Conservation (phyloP, 2,329 filamentous ascomycete genomes). For the Pestalotiopsis sp. region DNA sequence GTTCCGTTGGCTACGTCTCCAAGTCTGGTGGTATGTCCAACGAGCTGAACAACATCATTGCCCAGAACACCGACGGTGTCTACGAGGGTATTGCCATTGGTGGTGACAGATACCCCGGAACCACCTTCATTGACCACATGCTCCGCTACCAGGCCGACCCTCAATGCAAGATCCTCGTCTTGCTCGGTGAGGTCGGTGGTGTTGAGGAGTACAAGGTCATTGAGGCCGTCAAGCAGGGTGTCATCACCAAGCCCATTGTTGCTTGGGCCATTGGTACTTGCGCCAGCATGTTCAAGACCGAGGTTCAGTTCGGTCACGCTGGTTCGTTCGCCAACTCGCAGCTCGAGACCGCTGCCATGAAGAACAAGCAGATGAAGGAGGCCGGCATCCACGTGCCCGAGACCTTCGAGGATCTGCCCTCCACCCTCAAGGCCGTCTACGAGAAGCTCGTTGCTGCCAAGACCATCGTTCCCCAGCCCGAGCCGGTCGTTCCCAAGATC, state of each 20-base stretch:
- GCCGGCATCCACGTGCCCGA: slow-evolving; percentile 93
- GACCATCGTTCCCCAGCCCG: slow-evolving; percentile 80
- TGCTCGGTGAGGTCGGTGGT: slow-evolving; percentile 98
- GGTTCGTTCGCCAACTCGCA: slow-evolving; percentile 99
- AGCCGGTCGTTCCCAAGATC: slow-evolving; percentile 97
- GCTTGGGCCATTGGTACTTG: slow-evolving; percentile 99
- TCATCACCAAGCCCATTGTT: slow-evolving; percentile 97
- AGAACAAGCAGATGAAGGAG: slow-evolving; percentile 97
- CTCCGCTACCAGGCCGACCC: slow-evolving; percentile 96
- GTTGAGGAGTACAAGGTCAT: slow-evolving; percentile 99
- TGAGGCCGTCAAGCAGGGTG: slow-evolving; percentile 91
- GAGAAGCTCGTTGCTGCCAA: slow-evolving; percentile 83
- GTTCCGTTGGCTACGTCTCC: slow-evolving; percentile 98
- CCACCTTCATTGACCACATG: slow-evolving; percentile 98
- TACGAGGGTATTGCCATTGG: slow-evolving; percentile 99
- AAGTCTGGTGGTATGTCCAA: slow-evolving; percentile 99
- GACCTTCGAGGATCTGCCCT: slow-evolving; percentile 94
- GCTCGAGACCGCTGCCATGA: slow-evolving; percentile 92
- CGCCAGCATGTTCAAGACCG: slow-evolving; percentile 99
- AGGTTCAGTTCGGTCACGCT: slow-evolving; percentile 99
- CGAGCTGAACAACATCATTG: slow-evolving; percentile 99
- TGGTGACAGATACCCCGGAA: slow-evolving; percentile 98
- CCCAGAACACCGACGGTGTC: slow-evolving; percentile 94
- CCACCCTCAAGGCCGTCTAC: slow-evolving; percentile 78
- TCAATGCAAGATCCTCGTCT: slow-evolving; percentile 93